phyloP scores from a whole-genome alignment of 176 grass and related monocot species.

The Carex myosuroides region DNA sequence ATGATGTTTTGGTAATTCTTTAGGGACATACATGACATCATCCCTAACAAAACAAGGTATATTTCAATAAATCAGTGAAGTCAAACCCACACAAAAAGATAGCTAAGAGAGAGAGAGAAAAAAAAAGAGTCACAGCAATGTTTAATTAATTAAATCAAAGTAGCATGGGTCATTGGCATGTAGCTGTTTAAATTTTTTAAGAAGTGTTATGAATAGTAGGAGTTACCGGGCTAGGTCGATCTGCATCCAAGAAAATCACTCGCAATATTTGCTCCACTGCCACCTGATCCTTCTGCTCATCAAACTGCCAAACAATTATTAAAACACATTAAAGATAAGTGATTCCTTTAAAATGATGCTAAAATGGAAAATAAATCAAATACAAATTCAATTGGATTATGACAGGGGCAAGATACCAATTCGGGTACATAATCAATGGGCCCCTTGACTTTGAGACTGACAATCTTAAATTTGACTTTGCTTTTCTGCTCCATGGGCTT shows the following conservation, averaged over 20 bases:
- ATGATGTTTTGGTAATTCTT: neutral
- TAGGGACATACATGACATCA: neutral
- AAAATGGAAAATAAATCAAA: neutral
- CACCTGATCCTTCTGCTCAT: constrained; percentile 89
- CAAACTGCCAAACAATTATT: constrained; percentile 50
- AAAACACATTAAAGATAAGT: neutral
- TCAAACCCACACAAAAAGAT: neutral
- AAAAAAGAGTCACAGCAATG: neutral
- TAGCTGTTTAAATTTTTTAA: neutral
- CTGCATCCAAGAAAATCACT: constrained; percentile 82
- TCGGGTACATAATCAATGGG: constrained; percentile 84
- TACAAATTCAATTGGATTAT: constrained; percentile 1
- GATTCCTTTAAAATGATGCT: neutral
- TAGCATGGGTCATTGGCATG: neutral
- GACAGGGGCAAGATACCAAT: constrained; percentile 35
- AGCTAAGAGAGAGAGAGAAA: neutral
- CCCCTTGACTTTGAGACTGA: constrained; percentile 85
- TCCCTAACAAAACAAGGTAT: neutral
- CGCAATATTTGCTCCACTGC: constrained; percentile 79
- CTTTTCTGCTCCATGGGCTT: constrained; percentile 80
- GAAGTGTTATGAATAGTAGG: neutral
- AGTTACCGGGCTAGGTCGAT: constrained; percentile 57
- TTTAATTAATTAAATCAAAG: neutral
- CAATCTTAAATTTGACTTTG: constrained; percentile 97
- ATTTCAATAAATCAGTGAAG: neutral